phyloP scores from a whole-genome alignment of 345 rosid genomes.

The Sonneratia alba region DNA sequence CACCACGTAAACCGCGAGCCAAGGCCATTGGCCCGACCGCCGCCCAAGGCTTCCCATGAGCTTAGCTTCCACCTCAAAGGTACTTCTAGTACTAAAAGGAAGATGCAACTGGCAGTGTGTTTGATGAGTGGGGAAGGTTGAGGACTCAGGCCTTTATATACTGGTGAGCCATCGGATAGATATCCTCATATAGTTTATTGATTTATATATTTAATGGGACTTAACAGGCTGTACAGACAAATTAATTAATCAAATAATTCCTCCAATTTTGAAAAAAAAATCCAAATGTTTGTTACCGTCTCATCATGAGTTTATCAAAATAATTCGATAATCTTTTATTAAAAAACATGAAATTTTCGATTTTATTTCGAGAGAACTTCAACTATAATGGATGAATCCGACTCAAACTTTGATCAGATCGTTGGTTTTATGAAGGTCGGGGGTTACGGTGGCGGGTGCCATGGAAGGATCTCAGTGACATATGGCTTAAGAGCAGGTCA shows the following conservation, averaged over 20 bases:
- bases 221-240: background rate
- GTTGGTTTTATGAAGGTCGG: no score
- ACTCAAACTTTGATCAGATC: no score
- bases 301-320: no score
- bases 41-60: conserved; percentile 18
- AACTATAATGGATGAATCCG: no score
- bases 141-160: conserved; percentile 1
- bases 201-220: no score
- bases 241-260: background rate
- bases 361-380: no score
- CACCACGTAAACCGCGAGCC: background rate
- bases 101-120: background rate
- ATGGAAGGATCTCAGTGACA: conserved; percentile 5
- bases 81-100: background rate
- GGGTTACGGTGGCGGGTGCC: background rate
- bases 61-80: background rate
- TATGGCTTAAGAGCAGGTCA: background rate
- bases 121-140: background rate
- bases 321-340: no score
- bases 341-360: no score
- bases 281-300: background rate
- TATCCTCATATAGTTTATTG: no score
- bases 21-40: conserved; percentile 17
- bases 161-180: background rate
- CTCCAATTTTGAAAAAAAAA: background rate